Evolutionary conservation across 1,139 yeast species (phyloP).

Genomic region (Candida sanyaensis): DNA sequence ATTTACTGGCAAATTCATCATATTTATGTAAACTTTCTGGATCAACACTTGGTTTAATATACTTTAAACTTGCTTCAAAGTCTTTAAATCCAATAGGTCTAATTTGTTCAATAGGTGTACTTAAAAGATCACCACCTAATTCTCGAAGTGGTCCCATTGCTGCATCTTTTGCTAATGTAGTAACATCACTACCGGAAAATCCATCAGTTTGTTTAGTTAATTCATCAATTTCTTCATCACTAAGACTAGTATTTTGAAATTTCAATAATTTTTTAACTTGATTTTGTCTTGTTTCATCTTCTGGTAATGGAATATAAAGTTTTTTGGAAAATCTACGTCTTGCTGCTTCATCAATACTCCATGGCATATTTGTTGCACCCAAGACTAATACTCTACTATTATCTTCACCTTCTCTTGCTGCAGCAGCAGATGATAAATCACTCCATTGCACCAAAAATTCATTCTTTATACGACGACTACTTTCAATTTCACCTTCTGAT

Average conservation of each 20-base stretch:
- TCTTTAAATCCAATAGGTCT: conserved; percentile 78
- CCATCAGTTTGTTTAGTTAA: conserved; percentile 72
- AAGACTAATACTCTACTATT: conserved; percentile 80
- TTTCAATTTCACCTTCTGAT: conserved; percentile 88
- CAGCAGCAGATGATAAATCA: conserved; percentile 90
- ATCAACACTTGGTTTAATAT: conserved; percentile 91
- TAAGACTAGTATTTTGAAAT: conserved; percentile 74
- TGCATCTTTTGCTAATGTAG: conserved; percentile 95
- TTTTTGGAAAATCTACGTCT: conserved; percentile 90
- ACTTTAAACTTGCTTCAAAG: conserved; percentile 73
- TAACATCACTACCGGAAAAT: conserved; percentile 90
- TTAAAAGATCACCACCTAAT: conserved; percentile 81
- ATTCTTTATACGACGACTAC: conserved; percentile 87
- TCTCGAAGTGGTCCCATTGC: conserved; percentile 98
- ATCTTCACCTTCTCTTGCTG: conserved; percentile 63
- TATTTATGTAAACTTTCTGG: conserved; percentile 68
- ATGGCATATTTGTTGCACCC: conserved; percentile 96
- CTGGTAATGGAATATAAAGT: conserved; percentile 95
- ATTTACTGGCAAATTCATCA: neutral
- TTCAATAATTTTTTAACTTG: conserved; percentile 72
- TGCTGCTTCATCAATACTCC: conserved; percentile 99
- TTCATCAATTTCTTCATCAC: conserved; percentile 60
- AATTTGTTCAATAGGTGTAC: conserved; percentile 84
- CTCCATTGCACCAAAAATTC: conserved; percentile 97
- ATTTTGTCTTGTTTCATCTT: conserved; percentile 72